Evolutionary conservation across 148 eudicot species (phyloP), one percentile per base, ranked within the genome.

Genomic region (Oxyria digyna): DNA sequence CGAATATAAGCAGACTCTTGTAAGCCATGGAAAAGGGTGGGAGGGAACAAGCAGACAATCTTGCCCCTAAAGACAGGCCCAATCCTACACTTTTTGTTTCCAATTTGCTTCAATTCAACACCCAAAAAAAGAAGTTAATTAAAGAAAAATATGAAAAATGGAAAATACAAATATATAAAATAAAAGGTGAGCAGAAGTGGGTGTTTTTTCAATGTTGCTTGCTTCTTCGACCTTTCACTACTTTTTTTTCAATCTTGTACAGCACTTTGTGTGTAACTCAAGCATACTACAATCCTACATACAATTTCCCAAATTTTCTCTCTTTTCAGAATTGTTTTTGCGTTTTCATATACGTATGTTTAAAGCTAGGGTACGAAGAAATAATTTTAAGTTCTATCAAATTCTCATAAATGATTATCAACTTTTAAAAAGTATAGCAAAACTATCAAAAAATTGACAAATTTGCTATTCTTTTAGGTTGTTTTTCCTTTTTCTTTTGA

Each of bases 21-120:
- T 49, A 49, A 49, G 55, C 26, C 26, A 49, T 8, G 20, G 11
- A 42, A 12, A 21, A 21, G 55, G 9, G 26, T 20, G 26, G 11
- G 26, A 49, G 55, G 55, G 55, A 49, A 49, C 55, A 49, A 49
- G 55, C 55, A 49, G 55, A 26, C 55, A 49, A 49, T 21, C 55
- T 49, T 49, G 55, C 55, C 55, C 55, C 55, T 49, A 49, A 49
- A 49, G 55, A 49, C 55, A 18, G 55, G 55, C 55, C 55, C 55
- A 49, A 43, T 4, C 49, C 49, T 43, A 43, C 6, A 43, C 49
- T 43, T 43, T 43, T 3, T 43, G 49, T 43, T 12, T 43, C 49
- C 49, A 43, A 43, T 43, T 43, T 43, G 49, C 4, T 43, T 43
- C 49, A 43, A 43, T 43, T 43, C 49, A 43, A 15, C 49, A 15